Evolutionary conservation across 1,284 basidiomycete genomes (phyloP).

Genomic region (Malassezia yamatoensis): DNA sequence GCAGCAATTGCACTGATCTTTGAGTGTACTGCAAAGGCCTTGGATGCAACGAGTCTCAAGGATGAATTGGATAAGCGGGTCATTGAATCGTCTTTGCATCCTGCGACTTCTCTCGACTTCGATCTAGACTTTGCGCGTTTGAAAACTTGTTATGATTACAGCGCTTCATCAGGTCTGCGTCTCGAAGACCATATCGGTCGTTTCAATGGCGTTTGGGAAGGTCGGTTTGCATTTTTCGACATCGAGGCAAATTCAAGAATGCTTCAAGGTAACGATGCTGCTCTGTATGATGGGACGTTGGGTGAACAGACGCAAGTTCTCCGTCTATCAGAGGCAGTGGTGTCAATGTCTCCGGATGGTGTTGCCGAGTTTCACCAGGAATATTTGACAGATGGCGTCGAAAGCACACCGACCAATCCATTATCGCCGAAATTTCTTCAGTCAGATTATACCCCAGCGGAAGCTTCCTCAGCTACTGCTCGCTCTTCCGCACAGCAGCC

Average conservation of each 20-base stretch:
- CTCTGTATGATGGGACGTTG: conserved; percentile 1
- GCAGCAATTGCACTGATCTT: conserved; percentile 2
- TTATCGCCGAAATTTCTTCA: too few species aligned
- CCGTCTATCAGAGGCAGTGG: neutral
- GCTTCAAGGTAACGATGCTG: neutral
- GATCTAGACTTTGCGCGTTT: conserved; percentile 1
- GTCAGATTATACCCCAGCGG: too few species aligned
- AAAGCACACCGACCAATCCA: neutral
- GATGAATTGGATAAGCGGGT: neutral
- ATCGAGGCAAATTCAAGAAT: conserved; percentile 1
- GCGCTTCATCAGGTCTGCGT: neutral
- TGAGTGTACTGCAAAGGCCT: neutral
- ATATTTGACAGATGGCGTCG: neutral
- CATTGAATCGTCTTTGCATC: neutral
- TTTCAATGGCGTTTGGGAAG: conserved; percentile 7
- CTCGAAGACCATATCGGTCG: neutral
- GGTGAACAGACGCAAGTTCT: conserved; percentile 7
- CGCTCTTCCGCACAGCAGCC: neutral
- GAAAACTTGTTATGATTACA: neutral
- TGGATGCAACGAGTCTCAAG: neutral
- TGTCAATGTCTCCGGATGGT: neutral
- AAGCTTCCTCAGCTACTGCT: neutral
- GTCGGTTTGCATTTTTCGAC: conserved; percentile 3
- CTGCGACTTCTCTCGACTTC: neutral
- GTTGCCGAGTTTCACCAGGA: neutral